These are phyloP conservation scores for Aspergillus fructus DNA, from an alignment of 2,329 filamentous ascomycete species.

Conservation along the genomic window DNA sequence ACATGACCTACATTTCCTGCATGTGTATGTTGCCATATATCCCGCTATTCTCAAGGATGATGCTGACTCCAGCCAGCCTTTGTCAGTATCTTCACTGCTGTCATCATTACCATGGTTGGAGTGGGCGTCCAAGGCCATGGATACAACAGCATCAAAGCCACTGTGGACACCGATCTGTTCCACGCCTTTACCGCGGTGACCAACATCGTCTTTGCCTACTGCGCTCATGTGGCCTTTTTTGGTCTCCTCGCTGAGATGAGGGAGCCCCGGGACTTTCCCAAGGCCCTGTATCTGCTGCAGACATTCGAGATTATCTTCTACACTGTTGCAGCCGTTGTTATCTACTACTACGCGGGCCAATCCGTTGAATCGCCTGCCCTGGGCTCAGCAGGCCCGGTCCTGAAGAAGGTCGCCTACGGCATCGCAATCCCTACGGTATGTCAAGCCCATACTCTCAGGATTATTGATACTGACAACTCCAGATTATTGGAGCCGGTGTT, in stretches of 20 bases:
- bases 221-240: constrained; percentile 40
- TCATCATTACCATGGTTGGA: constrained; percentile 64
- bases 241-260: constrained; percentile 62
- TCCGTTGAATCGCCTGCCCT: constrained; percentile 63
- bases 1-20: constrained; percentile 8
- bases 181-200: constrained; percentile 5
- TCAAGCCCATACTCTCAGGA: not conserved
- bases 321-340: constrained; percentile 62
- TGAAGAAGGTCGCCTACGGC: constrained; percentile 65
- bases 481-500: constrained; percentile 65
- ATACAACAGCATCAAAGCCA: not conserved
- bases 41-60: too few relatives aligned
- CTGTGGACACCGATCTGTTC: not conserved
- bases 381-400: constrained; percentile 53
- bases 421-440: constrained; percentile 55
- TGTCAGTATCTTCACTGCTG: constrained; percentile 60
- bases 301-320: constrained; percentile 59
- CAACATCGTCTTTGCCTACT: constrained; percentile 15
- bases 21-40: not conserved
- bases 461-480: not conserved
- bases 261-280: constrained; percentile 56
- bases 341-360: constrained; percentile 63
- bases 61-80: constrained; percentile 38
- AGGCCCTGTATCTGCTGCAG: constrained; percentile 61
- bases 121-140: constrained; percentile 43